phyloP scores from a whole-genome alignment of 495 filamentous ascomycete species.

The Daldinia vernicosa region DNA sequence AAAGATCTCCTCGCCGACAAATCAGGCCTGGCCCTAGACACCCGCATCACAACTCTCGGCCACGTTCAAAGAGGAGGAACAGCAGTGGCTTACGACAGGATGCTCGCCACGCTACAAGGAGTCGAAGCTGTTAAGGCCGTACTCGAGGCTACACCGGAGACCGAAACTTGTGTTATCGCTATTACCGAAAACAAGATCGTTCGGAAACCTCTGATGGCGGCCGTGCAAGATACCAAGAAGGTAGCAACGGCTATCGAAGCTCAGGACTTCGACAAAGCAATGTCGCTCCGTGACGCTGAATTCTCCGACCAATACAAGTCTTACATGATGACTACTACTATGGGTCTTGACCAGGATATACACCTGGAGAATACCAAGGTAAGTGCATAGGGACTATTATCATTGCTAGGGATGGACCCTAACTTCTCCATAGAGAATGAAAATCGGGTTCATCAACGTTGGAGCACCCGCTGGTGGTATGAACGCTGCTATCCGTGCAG shows the following conservation, averaged over 20 bases:
- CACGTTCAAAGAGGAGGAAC: conserved; percentile 95
- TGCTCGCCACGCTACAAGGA: conserved; percentile 91
- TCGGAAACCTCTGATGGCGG: conserved; percentile 85
- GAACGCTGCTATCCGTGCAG: conserved; percentile 95
- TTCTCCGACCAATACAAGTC: conserved; percentile 92
- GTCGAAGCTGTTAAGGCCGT: conserved; percentile 97
- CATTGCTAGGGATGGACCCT: conserved; percentile 15
- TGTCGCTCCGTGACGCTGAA: conserved; percentile 87
- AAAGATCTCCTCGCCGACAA: conserved; percentile 87
- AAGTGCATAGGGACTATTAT: conserved; percentile 33
- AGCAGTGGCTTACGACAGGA: conserved; percentile 93
- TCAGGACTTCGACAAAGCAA: conserved; percentile 84
- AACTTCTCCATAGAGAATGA: conserved; percentile 72
- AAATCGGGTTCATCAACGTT: conserved; percentile 94
- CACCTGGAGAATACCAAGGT: conserved; percentile 78
- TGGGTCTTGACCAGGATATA: conserved; percentile 54
- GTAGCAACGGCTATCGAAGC: conserved; percentile 81
- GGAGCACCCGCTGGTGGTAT: conserved; percentile 99
- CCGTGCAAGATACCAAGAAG: conserved; percentile 82
- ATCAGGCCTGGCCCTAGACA: conserved; percentile 77
- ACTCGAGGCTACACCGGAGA: conserved; percentile 87
- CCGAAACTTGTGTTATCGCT: conserved; percentile 91
- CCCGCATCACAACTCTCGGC: conserved; percentile 91
- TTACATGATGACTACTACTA: conserved; percentile 85
- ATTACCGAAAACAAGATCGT: conserved; percentile 98